Evolutionary conservation across 2,329 filamentous ascomycete genomes (phyloP).

Genomic region (Cladosporium sp.): DNA sequence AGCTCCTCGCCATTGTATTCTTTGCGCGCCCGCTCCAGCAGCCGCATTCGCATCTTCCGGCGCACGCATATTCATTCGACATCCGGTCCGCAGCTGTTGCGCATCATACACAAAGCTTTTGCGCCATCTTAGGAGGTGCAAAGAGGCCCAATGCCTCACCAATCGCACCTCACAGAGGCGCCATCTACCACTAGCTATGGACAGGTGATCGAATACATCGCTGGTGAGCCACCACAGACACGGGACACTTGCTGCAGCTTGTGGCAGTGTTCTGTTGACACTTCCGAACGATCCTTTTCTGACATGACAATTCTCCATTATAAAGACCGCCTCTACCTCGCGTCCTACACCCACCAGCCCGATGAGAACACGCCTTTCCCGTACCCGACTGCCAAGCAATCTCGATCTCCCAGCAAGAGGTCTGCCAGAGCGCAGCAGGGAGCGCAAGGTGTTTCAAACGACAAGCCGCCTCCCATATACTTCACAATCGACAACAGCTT

Average conservation of each 20-base stretch:
- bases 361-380: conserved; percentile 81
- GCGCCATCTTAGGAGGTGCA: conserved; percentile 1
- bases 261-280: conserved; percentile 7
- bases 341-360: conserved; percentile 80
- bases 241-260: not conserved
- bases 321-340: conserved; percentile 88
- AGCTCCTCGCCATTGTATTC: conserved; percentile 4
- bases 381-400: conserved; percentile 58
- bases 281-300: conserved; percentile 22
- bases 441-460: conserved; percentile 41
- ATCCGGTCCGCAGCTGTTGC: conserved; percentile 2
- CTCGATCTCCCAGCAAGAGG: conserved; percentile 69
- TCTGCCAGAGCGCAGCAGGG: conserved; percentile 62
- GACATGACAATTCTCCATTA: conserved; percentile 32
- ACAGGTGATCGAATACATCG: conserved; percentile 93
- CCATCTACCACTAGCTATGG: conserved; percentile 58
- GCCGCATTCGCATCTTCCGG: not conserved
- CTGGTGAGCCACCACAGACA: conserved; percentile 57
- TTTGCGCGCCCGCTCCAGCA: conserved; percentile 2
- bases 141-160: conserved; percentile 10
- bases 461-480: conserved; percentile 70
- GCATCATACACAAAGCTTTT: conserved; percentile 15
- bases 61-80: not conserved
- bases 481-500: conserved; percentile 83
- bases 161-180: conserved; percentile 22